These are phyloP conservation scores for Hypoxylon sp. DNA, from an alignment of 2,329 filamentous ascomycete genomes.

Conservation along the genomic window DNA sequence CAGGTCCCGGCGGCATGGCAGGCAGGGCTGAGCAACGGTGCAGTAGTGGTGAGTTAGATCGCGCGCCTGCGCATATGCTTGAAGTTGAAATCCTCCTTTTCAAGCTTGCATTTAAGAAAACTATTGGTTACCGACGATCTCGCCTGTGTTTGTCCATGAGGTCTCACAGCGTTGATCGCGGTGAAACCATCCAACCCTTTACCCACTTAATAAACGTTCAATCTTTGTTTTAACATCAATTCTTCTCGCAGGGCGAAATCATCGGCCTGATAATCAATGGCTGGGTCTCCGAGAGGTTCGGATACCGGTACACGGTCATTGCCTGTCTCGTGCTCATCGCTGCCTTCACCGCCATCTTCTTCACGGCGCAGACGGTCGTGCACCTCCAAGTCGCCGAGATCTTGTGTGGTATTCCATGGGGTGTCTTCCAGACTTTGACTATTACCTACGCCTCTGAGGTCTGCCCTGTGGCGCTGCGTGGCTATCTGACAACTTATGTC, in stretches of 20 bases:
- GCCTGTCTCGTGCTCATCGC: slow-evolving; percentile 67
- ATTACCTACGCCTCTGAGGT: slow-evolving; percentile 80
- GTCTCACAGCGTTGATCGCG: slow-evolving; percentile 18
- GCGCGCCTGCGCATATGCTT: slow-evolving; percentile 5
- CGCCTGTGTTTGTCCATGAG: neutral
- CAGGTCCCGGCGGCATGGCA: slow-evolving; percentile 75
- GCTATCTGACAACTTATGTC: slow-evolving; percentile 78
- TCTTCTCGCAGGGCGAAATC: slow-evolving; percentile 67
- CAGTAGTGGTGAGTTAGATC: slow-evolving; percentile 51
- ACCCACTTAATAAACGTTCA: slow-evolving; percentile 1
- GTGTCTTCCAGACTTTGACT: slow-evolving; percentile 71
- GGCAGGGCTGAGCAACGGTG: slow-evolving; percentile 70
- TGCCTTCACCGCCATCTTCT: slow-evolving; percentile 74
- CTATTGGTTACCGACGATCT: slow-evolving; percentile 16
- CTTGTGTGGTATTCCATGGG: slow-evolving; percentile 74
- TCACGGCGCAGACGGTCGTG: slow-evolving; percentile 73
- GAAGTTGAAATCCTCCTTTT: slow-evolving; percentile 10
- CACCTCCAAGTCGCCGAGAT: slow-evolving; percentile 74
- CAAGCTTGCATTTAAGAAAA: neutral
- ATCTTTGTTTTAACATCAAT: slow-evolving; percentile 18
- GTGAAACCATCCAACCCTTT: neutral
- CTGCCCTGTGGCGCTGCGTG: slow-evolving; percentile 79
- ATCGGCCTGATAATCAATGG: slow-evolving; percentile 77
- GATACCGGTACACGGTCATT: slow-evolving; percentile 77
- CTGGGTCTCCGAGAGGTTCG: slow-evolving; percentile 75